Conservation (phyloP, 371 early-diverging fungal species). For the Apophysomyces elegans region DNA sequence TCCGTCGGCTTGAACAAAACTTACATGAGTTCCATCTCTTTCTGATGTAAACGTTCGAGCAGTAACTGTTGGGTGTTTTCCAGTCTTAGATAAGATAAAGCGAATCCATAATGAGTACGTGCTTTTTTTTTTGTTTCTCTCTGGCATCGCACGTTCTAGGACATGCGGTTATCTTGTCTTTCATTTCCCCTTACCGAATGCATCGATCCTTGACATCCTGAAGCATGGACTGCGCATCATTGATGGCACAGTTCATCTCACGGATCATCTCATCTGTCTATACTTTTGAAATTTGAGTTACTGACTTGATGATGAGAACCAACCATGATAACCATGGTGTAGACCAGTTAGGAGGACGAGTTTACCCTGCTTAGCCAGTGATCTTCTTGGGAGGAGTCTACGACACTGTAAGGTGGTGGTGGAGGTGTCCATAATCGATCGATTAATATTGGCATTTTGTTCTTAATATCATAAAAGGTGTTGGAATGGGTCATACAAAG, state of each 20-base stretch:
- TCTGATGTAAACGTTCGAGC: not conserved
- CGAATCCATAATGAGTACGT: no score
- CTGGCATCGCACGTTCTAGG: not conserved
- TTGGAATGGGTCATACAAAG: not conserved
- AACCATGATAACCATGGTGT: no score
- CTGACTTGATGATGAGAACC: no score
- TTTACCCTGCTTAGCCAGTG: conserved; percentile 4
- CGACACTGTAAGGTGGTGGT: conserved; percentile 3
- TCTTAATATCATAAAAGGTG: not conserved
- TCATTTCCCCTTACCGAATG: not conserved
- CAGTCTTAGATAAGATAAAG: not conserved
- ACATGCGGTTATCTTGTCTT: not conserved
- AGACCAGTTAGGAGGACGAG: no score
- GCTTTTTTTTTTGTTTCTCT: no score
- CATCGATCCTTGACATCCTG: conserved; percentile 6
- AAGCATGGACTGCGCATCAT: conserved; percentile 1
- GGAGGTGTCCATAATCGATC: conserved; percentile 1
- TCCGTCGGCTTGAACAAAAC: not conserved
- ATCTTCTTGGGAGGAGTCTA: not conserved
- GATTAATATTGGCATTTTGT: not conserved
- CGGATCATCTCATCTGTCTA: conserved; percentile 4
- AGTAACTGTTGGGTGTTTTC: not conserved
- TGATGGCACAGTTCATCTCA: conserved; percentile 5
- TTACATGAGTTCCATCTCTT: not conserved
- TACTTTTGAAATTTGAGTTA: conserved; percentile 2